phyloP scores from a whole-genome alignment of 345 rosid species.

The Moricandia arvensis region DNA sequence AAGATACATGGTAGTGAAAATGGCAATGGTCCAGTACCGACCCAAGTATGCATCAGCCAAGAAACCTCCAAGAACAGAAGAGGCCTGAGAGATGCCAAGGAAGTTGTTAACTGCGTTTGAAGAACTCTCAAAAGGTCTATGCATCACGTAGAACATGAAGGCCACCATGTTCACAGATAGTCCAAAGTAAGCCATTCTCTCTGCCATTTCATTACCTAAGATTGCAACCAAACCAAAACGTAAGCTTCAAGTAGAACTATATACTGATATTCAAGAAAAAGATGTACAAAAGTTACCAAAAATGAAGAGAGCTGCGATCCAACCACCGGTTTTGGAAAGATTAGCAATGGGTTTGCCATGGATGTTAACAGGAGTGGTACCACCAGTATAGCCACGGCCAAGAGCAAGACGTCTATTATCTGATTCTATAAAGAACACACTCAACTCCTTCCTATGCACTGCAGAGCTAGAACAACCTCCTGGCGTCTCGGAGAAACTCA shows the following conservation, averaged over 20 bases:
- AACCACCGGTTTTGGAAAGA: slow-evolving; percentile 86
- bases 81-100: slow-evolving; percentile 87
- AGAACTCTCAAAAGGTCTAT: slow-evolving; percentile 75
- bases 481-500: slow-evolving; percentile 41
- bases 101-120: slow-evolving; percentile 87
- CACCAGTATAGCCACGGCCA: slow-evolving; percentile 83
- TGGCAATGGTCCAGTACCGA: slow-evolving; percentile 89
- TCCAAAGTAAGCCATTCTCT: slow-evolving; percentile 93
- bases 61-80: slow-evolving; percentile 90
- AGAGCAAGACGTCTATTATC: slow-evolving; percentile 74
- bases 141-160: slow-evolving; percentile 90
- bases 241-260: background rate
- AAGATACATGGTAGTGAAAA: slow-evolving; percentile 87
- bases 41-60: slow-evolving; percentile 96
- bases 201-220: slow-evolving; percentile 95
- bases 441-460: slow-evolving; percentile 60
- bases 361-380: slow-evolving; percentile 78
- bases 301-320: slow-evolving; percentile 87
- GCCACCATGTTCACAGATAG: slow-evolving; percentile 93
- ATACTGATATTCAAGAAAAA: background rate
- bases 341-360: slow-evolving; percentile 77
- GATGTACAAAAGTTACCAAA: slow-evolving; percentile 49
- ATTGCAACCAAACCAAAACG: slow-evolving; percentile 2
- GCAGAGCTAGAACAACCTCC: slow-evolving; percentile 35
- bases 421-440: slow-evolving; percentile 68